phyloP scores from a whole-genome alignment of 2,329 filamentous ascomycete species.

The Fusarium pilosicola region DNA sequence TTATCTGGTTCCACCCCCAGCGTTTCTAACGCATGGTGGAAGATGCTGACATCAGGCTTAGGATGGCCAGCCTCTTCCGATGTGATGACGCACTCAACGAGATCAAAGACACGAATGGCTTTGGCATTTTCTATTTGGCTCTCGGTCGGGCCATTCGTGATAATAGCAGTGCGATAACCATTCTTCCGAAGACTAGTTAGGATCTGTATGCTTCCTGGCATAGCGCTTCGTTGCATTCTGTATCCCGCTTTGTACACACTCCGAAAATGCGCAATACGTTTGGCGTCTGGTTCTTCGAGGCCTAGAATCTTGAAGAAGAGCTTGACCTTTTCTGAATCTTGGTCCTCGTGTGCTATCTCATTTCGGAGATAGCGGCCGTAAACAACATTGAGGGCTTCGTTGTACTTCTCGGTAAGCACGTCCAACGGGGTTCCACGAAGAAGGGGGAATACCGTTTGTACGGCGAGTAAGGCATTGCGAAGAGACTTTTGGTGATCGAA shows the following conservation, averaged over 20 bases:
- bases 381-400: background rate
- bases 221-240: background rate
- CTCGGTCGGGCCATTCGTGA: slow-evolving; percentile 4
- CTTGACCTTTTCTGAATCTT: background rate
- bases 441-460: background rate
- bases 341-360: background rate
- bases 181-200: background rate
- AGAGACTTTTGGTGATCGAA: slow-evolving; percentile 12
- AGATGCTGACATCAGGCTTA: slow-evolving; percentile 4
- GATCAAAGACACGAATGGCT: background rate
- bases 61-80: slow-evolving; percentile 1
- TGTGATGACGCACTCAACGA: slow-evolving; percentile 4
- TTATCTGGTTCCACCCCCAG: accelerated
- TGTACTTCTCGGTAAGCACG: background rate
- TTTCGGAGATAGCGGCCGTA: slow-evolving; percentile 4
- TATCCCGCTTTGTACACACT: slow-evolving; percentile 3
- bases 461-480: no score
- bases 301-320: background rate
- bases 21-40: background rate
- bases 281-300: background rate
- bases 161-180: background rate
- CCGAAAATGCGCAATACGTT: background rate
- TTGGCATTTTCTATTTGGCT: slow-evolving; percentile 4
- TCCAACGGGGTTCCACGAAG: background rate
- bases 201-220: background rate